phyloP scores from a whole-genome alignment of 768 basidiomycete genomes.

The Naganishia friedmannii region DNA sequence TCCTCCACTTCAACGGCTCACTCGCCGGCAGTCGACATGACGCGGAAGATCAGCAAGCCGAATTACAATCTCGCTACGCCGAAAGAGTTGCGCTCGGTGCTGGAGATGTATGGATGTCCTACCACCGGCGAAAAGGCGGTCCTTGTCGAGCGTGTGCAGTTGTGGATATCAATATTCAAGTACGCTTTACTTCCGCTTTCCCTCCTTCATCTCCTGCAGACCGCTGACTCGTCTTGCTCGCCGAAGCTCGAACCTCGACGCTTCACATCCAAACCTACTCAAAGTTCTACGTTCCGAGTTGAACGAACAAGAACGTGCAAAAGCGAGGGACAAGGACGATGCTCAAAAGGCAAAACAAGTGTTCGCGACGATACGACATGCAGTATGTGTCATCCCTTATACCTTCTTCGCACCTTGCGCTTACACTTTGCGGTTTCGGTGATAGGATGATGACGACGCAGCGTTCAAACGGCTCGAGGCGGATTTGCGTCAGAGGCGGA shows the following conservation, averaged over 20 bases:
- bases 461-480: constrained; percentile 13
- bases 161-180: constrained; percentile 51
- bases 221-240: neutral
- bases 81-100: constrained; percentile 39
- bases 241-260: constrained; percentile 46
- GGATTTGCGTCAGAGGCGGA: constrained; percentile 13
- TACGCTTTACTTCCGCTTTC: neutral
- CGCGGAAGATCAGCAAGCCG: constrained; percentile 43
- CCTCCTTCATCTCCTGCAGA: neutral
- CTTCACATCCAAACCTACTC: constrained; percentile 44
- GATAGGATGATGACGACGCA: constrained; percentile 13
- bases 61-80: constrained; percentile 45
- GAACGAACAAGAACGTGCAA: constrained; percentile 36
- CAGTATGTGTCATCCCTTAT: neutral
- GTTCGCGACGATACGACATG: neutral
- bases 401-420: neutral
- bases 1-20: neutral
- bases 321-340: constrained; percentile 42
- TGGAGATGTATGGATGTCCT: constrained; percentile 39
- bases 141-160: constrained; percentile 39
- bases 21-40: constrained; percentile 33
- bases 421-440: neutral
- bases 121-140: constrained; percentile 43
- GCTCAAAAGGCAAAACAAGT: constrained; percentile 37
- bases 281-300: constrained; percentile 41